These are phyloP conservation scores for Phylloporus sp. DNA, from an alignment of 768 basidiomycete genomes.

Conservation along the genomic window DNA sequence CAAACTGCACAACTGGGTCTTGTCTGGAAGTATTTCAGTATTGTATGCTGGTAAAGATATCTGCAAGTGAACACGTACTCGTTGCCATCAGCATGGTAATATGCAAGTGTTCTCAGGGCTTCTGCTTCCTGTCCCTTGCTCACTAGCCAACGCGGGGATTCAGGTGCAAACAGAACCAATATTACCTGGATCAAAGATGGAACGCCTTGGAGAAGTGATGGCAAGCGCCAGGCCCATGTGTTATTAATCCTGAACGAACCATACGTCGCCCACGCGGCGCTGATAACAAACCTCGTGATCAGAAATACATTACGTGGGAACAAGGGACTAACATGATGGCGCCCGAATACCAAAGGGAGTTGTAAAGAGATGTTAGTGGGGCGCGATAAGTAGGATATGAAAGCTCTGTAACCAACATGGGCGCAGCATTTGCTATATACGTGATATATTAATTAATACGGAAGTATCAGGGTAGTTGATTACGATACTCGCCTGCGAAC, in stretches of 20 bases:
- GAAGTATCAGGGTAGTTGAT: background rate
- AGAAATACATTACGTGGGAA: background rate
- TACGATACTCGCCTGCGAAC: slow-evolving; percentile 49
- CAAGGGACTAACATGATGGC: slow-evolving; percentile 53
- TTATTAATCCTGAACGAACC: slow-evolving; percentile 68
- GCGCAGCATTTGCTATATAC: slow-evolving; percentile 59
- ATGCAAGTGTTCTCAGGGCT: slow-evolving; percentile 66
- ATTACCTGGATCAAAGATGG: slow-evolving; percentile 65
- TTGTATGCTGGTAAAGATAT: background rate
- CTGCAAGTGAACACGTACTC: slow-evolving; percentile 32
- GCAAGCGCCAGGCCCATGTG: slow-evolving; percentile 81
- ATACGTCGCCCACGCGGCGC: slow-evolving; percentile 78
- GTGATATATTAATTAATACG: background rate
- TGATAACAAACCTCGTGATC: slow-evolving; percentile 12
- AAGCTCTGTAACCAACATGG: slow-evolving; percentile 79
- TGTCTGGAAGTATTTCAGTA: slow-evolving; percentile 31
- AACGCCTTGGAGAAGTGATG: slow-evolving; percentile 67
- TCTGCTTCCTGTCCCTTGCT: slow-evolving; percentile 67
- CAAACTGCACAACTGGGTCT: slow-evolving; percentile 67
- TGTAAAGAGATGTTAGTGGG: slow-evolving; percentile 72
- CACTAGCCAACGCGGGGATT: slow-evolving; percentile 81
- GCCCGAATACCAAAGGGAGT: slow-evolving; percentile 87
- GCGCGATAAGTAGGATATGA: slow-evolving; percentile 81
- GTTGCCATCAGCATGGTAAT: slow-evolving; percentile 81
- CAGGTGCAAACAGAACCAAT: slow-evolving; percentile 68